Conservation (phyloP, 2,329 filamentous ascomycete genomes). For the Talaromyces sp. region DNA sequence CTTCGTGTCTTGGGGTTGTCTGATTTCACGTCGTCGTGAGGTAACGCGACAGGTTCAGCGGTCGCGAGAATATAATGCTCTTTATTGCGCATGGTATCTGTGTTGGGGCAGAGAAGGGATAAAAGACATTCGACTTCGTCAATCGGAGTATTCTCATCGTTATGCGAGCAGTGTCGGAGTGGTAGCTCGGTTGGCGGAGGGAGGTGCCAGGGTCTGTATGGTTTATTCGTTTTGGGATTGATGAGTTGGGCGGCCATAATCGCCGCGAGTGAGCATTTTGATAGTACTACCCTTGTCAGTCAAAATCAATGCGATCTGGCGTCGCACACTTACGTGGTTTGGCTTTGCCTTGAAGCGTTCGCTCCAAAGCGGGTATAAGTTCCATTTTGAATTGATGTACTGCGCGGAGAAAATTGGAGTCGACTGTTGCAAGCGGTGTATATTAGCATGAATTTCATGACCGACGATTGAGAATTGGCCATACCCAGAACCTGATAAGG, state of each 20-base stretch:
- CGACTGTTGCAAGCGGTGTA: slow-evolving; percentile 51
- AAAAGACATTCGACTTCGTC: slow-evolving; percentile 45
- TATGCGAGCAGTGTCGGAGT: slow-evolving; percentile 48
- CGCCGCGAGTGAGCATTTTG: slow-evolving; percentile 57
- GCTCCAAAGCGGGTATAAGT: slow-evolving; percentile 69
- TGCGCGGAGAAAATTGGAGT: slow-evolving; percentile 79
- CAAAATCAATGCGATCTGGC: neutral
- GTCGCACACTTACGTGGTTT: slow-evolving; percentile 64
- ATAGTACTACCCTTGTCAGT: slow-evolving; percentile 57
- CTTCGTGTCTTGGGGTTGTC: slow-evolving; percentile 31
- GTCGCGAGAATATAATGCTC: slow-evolving; percentile 49
- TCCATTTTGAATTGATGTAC: slow-evolving; percentile 86
- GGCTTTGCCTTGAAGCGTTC: slow-evolving; percentile 80
- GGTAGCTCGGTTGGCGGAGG: slow-evolving; percentile 45
- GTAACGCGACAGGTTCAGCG: slow-evolving; percentile 34
- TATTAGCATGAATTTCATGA: neutral
- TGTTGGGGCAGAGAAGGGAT: slow-evolving; percentile 41
- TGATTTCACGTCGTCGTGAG: slow-evolving; percentile 15
- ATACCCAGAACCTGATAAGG: slow-evolving; percentile 83
- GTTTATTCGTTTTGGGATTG: slow-evolving; percentile 39
- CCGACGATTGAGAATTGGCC: neutral
- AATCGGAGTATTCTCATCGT: slow-evolving; percentile 40
- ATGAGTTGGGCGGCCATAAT: slow-evolving; percentile 40
- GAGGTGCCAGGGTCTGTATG: slow-evolving; percentile 41
- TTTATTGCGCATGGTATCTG: slow-evolving; percentile 44